These are phyloP conservation scores for Coelastrella sp. DNA, from an alignment of 139 green algal species.

Conservation along the genomic window DNA sequence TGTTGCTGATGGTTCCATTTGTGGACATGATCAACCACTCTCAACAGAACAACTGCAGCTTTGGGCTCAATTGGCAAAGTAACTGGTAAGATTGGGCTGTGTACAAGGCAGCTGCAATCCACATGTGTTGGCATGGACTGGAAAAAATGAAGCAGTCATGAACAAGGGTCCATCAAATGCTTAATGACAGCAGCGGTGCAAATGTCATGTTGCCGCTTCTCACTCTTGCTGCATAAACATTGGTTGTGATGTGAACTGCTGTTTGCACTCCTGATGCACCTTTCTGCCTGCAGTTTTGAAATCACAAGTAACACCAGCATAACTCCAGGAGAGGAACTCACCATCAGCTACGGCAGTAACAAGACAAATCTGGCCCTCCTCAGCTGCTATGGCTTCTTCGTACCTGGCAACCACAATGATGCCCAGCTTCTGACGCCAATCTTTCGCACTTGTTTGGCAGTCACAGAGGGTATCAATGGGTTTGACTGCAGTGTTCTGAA, in stretches of 20 bases:
- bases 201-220: background rate
- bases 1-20: constrained; percentile 39
- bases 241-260: background rate
- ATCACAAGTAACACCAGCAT: background rate
- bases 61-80: background rate
- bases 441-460: background rate
- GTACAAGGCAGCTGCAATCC: too few relatives aligned
- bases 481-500: background rate
- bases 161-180: too few relatives aligned
- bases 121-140: too few relatives aligned
- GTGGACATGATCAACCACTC: constrained; percentile 42
- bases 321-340: background rate
- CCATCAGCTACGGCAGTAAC: constrained; percentile 43
- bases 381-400: constrained; percentile 30
- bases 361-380: constrained; percentile 36
- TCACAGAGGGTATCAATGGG: background rate
- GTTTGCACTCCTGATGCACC: background rate
- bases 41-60: constrained; percentile 5
- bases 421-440: constrained; percentile 16
- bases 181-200: background rate
- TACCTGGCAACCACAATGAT: constrained; percentile 21
- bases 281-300: background rate
- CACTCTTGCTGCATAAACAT: background rate
- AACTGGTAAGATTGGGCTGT: background rate
- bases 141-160: too few relatives aligned